Base-by-base conservation (phyloP, 2,329 filamentous ascomycete species). In the Calonectria pseudoturangicola region DNA sequence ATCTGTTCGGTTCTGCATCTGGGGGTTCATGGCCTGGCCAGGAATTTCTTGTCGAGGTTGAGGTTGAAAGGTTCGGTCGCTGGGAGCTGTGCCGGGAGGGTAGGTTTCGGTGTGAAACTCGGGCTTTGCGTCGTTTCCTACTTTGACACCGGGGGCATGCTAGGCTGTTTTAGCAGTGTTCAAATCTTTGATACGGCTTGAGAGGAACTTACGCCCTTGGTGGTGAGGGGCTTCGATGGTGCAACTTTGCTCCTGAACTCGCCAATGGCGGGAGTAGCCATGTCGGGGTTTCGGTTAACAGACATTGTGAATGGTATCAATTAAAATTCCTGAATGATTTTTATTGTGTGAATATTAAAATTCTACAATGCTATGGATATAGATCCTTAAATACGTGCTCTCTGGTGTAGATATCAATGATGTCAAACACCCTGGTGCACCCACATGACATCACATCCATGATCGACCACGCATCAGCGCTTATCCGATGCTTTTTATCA, bases 71-170 rank as follows among this genome's bases (percentile, higher is more conserved):
- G 82, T 84, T 67, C 81, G 63, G 65, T 85, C 81, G 16, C 72
- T 72, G 3, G 93, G 93, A 0, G 93, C 93, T 4, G 90, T 89
- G 72, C 93, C 93, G 0, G 92, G 84, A 0, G 92, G 88, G 43
- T 91, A 84, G 1, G 87, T 88, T 81, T 95, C 76, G 28, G 90
- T 89, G 78, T 89, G 86, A 86, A 93, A 95, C 79, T 93, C 92
- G 25, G 91, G 91, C 15, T 83, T 80, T 28, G 85, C 84, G 66
- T 93, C 91, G 76, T 91, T 90, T 78, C 89, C 89, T 70, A 91
- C 88, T 73, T 90, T 88, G 76, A 88, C 85, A 66, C 93, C 93
- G 4, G 89, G 88, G 80, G 91, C 87, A 83, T 95, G 93, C 92
- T 94, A 76, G 8, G 9, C 41, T n/a, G 70, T 79, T 66, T 10